Percentiles rank a stretch among this genome's conserved stretches.
These are phyloP conservation scores for Amphirosellinia nigrospora DNA, from an alignment of 495 filamentous ascomycete species.

Conservation along the genomic window DNA sequence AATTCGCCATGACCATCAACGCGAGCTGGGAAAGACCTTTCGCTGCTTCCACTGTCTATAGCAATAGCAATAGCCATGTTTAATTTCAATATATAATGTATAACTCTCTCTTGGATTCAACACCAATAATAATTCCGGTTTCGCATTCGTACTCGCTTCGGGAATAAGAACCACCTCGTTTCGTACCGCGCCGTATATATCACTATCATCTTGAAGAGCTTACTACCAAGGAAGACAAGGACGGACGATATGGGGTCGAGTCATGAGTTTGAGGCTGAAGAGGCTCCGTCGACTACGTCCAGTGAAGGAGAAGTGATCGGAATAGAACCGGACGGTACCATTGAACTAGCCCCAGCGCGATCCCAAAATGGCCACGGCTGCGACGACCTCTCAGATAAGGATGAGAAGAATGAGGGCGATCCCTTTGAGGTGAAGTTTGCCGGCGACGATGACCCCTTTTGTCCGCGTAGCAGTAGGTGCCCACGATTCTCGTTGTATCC, in stretches of 20 bases:
- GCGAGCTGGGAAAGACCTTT: not conserved
- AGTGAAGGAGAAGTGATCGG: not conserved
- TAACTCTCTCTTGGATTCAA: not conserved
- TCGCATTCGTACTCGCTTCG: not conserved
- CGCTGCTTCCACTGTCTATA: not conserved
- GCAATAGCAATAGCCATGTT: not conserved
- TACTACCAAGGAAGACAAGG: not conserved
- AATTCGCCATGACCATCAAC: constrained; percentile 3
- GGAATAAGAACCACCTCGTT: not conserved
- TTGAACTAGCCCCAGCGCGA: constrained; percentile 37
- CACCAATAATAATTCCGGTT: not conserved
- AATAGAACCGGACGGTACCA: constrained; percentile 3
- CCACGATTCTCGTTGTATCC: no score
- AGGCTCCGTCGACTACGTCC: not conserved
- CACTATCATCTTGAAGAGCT: not conserved
- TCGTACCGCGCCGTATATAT: not conserved
- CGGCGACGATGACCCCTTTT: constrained; percentile 72
- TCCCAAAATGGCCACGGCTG: constrained; percentile 69
- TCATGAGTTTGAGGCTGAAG: constrained; percentile 4
- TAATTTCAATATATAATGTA: not conserved
- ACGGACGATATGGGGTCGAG: not conserved
- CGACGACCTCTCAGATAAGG: constrained; percentile 54
- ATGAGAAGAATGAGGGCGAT: constrained; percentile 28
- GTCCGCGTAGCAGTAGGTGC: constrained; percentile 64
- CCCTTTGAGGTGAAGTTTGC: constrained; percentile 72